A percentile compares a stretch with the other conserved stretches of the same genome.
phyloP scores from a whole-genome alignment of 1,284 basidiomycete genomes.

The Heterobasidion parviporum region DNA sequence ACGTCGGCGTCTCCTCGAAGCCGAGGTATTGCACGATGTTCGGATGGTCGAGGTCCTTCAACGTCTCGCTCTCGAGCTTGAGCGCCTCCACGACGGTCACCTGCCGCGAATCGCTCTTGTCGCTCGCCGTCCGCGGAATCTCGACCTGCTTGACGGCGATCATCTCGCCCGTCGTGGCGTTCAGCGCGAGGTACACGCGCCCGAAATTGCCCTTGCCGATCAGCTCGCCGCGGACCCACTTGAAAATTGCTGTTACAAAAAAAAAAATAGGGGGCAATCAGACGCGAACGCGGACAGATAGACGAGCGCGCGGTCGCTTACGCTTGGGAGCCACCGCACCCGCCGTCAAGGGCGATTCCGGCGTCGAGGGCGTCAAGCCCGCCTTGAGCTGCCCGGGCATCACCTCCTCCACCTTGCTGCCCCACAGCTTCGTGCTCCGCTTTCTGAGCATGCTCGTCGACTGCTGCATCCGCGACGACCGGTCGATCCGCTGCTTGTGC shows the following conservation, averaged over 20 bases:
- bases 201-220: constrained; percentile 98
- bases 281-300: constrained; percentile 2
- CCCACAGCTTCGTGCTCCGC: constrained; percentile 95
- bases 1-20: constrained; percentile 88
- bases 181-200: constrained; percentile 91
- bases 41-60: constrained; percentile 95
- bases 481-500: constrained; percentile 61
- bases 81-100: constrained; percentile 84
- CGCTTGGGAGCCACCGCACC: constrained; percentile 37
- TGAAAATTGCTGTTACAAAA: constrained; percentile 70
- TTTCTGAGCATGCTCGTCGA: constrained; percentile 56
- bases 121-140: constrained; percentile 82
- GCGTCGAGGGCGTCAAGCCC: constrained; percentile 33
- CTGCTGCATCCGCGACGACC: constrained; percentile 46
- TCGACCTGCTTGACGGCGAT: constrained; percentile 99
- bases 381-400: constrained; percentile 58
- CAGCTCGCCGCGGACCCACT: constrained; percentile 97
- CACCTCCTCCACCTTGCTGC: constrained; percentile 89
- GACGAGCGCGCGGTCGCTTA: constrained; percentile 34
- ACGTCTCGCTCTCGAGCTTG: constrained; percentile 89
- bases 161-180: constrained; percentile 98
- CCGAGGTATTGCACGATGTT: constrained; percentile 97
- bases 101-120: constrained; percentile 85
- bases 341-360: constrained; percentile 40
- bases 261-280: constrained; percentile 1